Conservation (phyloP, 257 asterid species). For the Echium plantagineum region DNA sequence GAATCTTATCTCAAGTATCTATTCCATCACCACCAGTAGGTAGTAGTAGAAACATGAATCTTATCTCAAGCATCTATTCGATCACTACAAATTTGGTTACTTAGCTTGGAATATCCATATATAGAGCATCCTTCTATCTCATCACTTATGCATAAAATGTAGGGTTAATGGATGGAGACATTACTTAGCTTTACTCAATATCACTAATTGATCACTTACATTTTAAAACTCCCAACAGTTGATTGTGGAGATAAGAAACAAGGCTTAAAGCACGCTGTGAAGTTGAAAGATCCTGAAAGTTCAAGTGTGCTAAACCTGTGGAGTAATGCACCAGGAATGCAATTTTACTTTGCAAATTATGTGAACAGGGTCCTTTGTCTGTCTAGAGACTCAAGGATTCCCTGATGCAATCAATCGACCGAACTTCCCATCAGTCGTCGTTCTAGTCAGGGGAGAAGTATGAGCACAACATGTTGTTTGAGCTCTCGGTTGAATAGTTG, state of each 20-base stretch:
- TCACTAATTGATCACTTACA: slow-evolving; percentile 72
- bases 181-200: no score
- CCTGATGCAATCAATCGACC: slow-evolving; percentile 82
- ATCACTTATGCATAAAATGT: no score
- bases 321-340: slow-evolving; percentile 96
- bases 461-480: slow-evolving; percentile 75
- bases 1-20: slow-evolving; percentile 3
- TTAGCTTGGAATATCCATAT: no score
- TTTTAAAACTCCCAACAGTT: no score
- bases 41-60: slow-evolving; percentile 2
- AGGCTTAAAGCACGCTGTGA: slow-evolving; percentile 74
- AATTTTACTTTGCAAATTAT: slow-evolving; percentile 83
- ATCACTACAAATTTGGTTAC: no score
- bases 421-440: slow-evolving; percentile 62
- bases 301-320: slow-evolving; percentile 72
- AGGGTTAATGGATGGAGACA: no score
- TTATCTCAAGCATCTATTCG: neutral
- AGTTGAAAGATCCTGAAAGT: slow-evolving; percentile 66
- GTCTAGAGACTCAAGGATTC: slow-evolving; percentile 94
- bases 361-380: slow-evolving; percentile 61
- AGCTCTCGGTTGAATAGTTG: slow-evolving; percentile 52
- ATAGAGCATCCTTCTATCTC: no score
- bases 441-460: slow-evolving; percentile 79
- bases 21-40: no score
- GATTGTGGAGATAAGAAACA: slow-evolving; percentile 56